phyloP scores from a whole-genome alignment of 768 basidiomycete genomes.

The Rhodocollybia butyracea region DNA sequence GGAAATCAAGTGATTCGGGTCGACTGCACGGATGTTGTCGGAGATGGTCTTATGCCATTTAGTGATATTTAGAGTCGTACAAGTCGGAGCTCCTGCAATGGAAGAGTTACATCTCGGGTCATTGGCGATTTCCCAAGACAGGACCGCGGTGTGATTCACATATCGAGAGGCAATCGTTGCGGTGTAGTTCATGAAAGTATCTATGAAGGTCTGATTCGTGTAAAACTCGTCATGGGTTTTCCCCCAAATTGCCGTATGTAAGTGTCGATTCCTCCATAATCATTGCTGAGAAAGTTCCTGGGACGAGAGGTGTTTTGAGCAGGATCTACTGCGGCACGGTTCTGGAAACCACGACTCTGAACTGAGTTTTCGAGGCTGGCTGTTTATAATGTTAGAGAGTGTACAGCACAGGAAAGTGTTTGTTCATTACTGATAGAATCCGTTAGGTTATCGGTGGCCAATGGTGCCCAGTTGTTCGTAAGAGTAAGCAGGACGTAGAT shows the following conservation, averaged over 20 bases:
- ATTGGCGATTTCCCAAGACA: slow-evolving; percentile 64
- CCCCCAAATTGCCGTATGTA: slow-evolving; percentile 53
- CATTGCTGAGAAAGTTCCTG: slow-evolving; percentile 56
- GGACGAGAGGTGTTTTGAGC: slow-evolving; percentile 38
- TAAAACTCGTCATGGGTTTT: slow-evolving; percentile 59
- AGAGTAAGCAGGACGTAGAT: slow-evolving; percentile 53
- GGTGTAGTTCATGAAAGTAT: slow-evolving; percentile 57
- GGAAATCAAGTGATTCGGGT: slow-evolving; percentile 63
- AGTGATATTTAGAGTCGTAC: slow-evolving; percentile 53
- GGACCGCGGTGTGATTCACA: slow-evolving; percentile 46
- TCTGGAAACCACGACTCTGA: slow-evolving; percentile 12
- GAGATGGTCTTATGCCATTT: slow-evolving; percentile 51
- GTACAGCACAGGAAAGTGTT: background rate
- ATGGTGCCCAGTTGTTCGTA: slow-evolving; percentile 62
- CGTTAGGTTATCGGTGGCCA: slow-evolving; percentile 24
- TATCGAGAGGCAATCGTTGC: slow-evolving; percentile 54
- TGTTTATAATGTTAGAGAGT: background rate
- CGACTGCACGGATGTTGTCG: slow-evolving; percentile 39
- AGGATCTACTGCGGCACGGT: too few relatives aligned
- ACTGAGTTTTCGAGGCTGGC: slow-evolving; percentile 2
- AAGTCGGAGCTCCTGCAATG: slow-evolving; percentile 35
- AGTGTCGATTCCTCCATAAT: slow-evolving; percentile 45
- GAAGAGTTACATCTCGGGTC: slow-evolving; percentile 65
- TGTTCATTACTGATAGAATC: background rate
- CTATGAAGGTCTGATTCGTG: slow-evolving; percentile 43